Evolutionary conservation across 2,329 filamentous ascomycete species (phyloP).

Genomic region (Orbilia quercus): DNA sequence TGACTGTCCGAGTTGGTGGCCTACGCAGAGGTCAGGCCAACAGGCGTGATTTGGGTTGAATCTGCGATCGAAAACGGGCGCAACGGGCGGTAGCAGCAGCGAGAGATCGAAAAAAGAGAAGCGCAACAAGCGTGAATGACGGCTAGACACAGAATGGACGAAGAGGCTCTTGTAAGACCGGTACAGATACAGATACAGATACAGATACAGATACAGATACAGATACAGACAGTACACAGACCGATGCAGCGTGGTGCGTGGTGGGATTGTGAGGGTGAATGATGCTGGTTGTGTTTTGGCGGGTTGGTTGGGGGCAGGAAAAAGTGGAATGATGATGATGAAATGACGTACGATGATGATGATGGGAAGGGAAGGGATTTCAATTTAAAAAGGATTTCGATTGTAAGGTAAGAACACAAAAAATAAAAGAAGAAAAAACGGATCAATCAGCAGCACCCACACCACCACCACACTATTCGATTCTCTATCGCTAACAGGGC

Average conservation of each 20-base stretch:
- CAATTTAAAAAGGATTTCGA: slow-evolving; percentile 40
- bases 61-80: slow-evolving; percentile 33
- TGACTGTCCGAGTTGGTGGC: no score
- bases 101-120: slow-evolving; percentile 22
- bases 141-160: slow-evolving; percentile 21
- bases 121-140: slow-evolving; percentile 42
- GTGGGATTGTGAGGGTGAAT: slow-evolving; percentile 2
- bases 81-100: slow-evolving; percentile 19
- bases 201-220: no score
- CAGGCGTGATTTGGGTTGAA: slow-evolving; percentile 5
- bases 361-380: slow-evolving; percentile 20
- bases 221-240: no score
- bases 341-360: slow-evolving; percentile 56
- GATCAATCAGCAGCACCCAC: not conserved
- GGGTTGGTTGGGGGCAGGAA: slow-evolving; percentile 23
- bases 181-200: no score
- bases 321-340: slow-evolving; percentile 57
- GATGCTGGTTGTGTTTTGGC: slow-evolving; percentile 15
- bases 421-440: not conserved
- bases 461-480: slow-evolving; percentile 3
- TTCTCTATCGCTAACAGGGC: not conserved
- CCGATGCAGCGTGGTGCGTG: not conserved
- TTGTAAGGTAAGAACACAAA: no score
- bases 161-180: slow-evolving; percentile 31
- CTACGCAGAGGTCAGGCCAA: not conserved